Percentiles rank a stretch among this genome's conserved stretches.
These are phyloP conservation scores for Aureobasidium namibiae DNA, from an alignment of 2,329 filamentous ascomycete species.

Conservation along the genomic window DNA sequence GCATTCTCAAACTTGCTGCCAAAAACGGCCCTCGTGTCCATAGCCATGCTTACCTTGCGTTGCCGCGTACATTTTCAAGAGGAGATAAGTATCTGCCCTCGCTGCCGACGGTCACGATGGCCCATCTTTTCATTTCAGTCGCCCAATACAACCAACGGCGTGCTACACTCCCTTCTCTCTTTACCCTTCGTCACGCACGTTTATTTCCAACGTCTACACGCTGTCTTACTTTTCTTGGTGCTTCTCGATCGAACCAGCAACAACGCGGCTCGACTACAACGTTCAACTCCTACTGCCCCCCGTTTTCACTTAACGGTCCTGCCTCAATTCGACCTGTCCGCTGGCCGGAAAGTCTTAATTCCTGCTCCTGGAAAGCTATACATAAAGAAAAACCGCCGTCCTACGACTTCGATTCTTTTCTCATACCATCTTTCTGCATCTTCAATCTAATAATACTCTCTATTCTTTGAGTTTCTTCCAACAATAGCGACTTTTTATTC, in stretches of 20 bases:
- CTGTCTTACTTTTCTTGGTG: slow-evolving; percentile 11
- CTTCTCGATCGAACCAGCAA: slow-evolving; percentile 15
- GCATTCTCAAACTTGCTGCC: slow-evolving; percentile 11
- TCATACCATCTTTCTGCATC: slow-evolving; percentile 14
- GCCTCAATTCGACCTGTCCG: slow-evolving; percentile 22
- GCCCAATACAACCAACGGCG: slow-evolving; percentile 13
- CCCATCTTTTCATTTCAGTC: slow-evolving; percentile 9
- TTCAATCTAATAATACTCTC: slow-evolving; percentile 11
- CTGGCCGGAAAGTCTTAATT: slow-evolving; percentile 24
- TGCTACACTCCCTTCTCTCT: slow-evolving; percentile 7
- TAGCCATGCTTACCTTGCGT: slow-evolving; percentile 5
- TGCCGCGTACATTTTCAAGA: slow-evolving; percentile 9
- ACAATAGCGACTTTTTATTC: slow-evolving; percentile 15
- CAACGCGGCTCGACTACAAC: slow-evolving; percentile 7
- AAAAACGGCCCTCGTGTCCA: slow-evolving; percentile 12
- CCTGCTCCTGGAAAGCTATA: slow-evolving; percentile 15
- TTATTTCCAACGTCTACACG: slow-evolving; percentile 10
- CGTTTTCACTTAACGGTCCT: slow-evolving; percentile 12
- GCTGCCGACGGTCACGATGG: slow-evolving; percentile 12
- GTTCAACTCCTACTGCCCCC: slow-evolving; percentile 8
- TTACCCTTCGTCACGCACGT: slow-evolving; percentile 12
- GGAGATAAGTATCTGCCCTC: slow-evolving; percentile 14
- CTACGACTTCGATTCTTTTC: slow-evolving; percentile 16
- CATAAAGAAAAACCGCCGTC: slow-evolving; percentile 21
- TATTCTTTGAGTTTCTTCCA: slow-evolving; percentile 15